phyloP scores from a whole-genome alignment of 257 asterid species.

The Datura wrightii region DNA sequence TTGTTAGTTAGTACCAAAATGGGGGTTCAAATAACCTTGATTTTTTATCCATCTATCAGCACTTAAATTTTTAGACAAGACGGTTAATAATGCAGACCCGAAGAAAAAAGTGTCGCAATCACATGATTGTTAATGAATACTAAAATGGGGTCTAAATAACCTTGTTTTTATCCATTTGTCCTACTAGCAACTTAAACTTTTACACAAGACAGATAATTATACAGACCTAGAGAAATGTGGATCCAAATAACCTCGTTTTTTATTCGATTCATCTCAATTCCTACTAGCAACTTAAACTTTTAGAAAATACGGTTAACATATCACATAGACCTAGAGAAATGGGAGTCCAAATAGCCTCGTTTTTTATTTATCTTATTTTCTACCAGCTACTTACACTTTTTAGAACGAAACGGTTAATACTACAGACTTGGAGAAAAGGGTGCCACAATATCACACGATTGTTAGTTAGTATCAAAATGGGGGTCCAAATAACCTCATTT shows the following conservation, averaged over 20 bases:
- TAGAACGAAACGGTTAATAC: too few species aligned
- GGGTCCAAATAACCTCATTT: neutral
- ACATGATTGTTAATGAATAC: conserved; percentile 37
- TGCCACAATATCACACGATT: conserved; percentile 67
- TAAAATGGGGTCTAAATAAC: neutral
- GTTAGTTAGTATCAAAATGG: neutral
- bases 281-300: too few species aligned
- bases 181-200: neutral
- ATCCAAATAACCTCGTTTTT: too few species aligned
- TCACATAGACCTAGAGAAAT: conserved; percentile 43
- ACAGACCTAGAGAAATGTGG: conserved; percentile 54
- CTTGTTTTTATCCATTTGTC: neutral
- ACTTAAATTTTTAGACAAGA: neutral
- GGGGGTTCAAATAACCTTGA: too few species aligned
- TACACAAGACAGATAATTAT: too few species aligned
- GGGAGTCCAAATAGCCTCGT: too few species aligned
- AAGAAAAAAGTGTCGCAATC: conserved; percentile 79
- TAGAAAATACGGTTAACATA: too few species aligned
- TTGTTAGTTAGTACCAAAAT: neutral
- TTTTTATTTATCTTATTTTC: too few species aligned
- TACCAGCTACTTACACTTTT: too few species aligned
- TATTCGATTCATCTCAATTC: too few species aligned
- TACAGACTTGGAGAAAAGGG: conserved; percentile 60
- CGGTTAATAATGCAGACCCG: conserved; percentile 28
- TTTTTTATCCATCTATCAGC: neutral